Base-by-base conservation (phyloP, 2,329 filamentous ascomycete species). In the Fusarium penzigii region DNA sequence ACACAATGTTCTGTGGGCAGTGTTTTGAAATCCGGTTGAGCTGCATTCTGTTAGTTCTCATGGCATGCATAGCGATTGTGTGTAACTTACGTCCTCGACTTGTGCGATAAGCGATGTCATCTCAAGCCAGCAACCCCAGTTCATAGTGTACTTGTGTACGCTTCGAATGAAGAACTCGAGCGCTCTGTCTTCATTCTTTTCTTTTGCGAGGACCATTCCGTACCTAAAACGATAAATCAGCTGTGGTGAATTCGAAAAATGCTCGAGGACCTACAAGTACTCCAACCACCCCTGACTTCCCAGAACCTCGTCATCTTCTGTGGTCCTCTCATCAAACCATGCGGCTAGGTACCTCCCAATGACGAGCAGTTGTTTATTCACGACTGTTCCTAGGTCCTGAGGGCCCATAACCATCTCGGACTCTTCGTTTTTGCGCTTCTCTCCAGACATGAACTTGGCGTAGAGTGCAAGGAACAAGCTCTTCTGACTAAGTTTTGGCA, bases 81-180 rank as follows among this genome's bases (percentile, higher is more conserved):
- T 49, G 41, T 11, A 55, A 76, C 85, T 72, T 72, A 94, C 88
- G 72, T 96, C 90, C 70, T 97, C 92, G 9, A 88, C 81, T 34
- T 88, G 86, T 36, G 85, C 84, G 53, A 96, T 83, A 25, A 97
- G 78, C 39, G 86, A 86, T 5, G 89, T 90, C 70, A 99, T 83
- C 73, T 99, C 94, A 52, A 94, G 82, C 94, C 94, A 99, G 56
- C 92, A 92, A 8, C 92, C 91, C 94, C 94, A 99, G 68, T 97
- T 96, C 82, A 92, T 96, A 1, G 92, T 90, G 65, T 92, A 96
- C 39, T 91, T 76, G 68, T 95, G 89, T 10, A 97, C 90, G 66
- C 92, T 96, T 57, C 85, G 83, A 46, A 97, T 78, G n/a, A 99
- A 80, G 81, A 89, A 96, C 57, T 89, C 84, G 71, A 93, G 86